Conservation (phyloP, 345 rosid genomes). For the Moringa oleifera region DNA sequence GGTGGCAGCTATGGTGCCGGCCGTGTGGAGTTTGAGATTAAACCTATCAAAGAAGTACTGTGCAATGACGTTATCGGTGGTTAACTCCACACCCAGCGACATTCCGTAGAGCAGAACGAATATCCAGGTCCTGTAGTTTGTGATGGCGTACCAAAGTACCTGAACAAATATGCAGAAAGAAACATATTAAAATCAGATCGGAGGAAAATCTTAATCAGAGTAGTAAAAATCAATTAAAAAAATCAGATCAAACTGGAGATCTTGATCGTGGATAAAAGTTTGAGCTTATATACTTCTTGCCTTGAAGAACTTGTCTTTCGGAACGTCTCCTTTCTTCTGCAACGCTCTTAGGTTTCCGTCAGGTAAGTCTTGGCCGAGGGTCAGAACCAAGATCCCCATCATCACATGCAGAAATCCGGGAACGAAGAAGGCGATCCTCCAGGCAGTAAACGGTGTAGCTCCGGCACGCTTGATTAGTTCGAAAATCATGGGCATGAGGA, state of each 20-base stretch:
- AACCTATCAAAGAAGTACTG: slow-evolving; percentile 61
- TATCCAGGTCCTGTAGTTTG: slow-evolving; percentile 64
- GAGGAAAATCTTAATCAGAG: no score
- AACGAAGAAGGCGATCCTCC: slow-evolving; percentile 75
- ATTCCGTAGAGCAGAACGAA: slow-evolving; percentile 58
- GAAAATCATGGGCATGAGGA: slow-evolving; percentile 64
- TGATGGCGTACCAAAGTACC: slow-evolving; percentile 50
- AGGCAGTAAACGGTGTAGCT: slow-evolving; percentile 65
- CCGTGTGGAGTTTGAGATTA: slow-evolving; percentile 41
- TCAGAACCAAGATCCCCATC: slow-evolving; percentile 60
- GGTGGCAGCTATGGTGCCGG: slow-evolving; percentile 48
- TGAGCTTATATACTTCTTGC: slow-evolving; percentile 26
- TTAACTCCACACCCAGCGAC: slow-evolving; percentile 62
- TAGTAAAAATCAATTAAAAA: no score
- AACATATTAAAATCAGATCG: no score
- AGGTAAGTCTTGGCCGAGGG: slow-evolving; percentile 79
- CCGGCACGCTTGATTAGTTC: slow-evolving; percentile 46
- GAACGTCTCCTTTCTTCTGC: slow-evolving; percentile 57
- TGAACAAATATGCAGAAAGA: slow-evolving; percentile 3
- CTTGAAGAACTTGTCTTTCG: slow-evolving; percentile 64
- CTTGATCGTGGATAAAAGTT: no score
- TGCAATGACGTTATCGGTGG: slow-evolving; percentile 62
- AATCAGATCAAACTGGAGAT: no score
- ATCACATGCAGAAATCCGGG: slow-evolving; percentile 62
- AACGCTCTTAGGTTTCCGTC: slow-evolving; percentile 56